phyloP scores from a whole-genome alignment of 345 rosid genomes.

The Camelina neglecta region DNA sequence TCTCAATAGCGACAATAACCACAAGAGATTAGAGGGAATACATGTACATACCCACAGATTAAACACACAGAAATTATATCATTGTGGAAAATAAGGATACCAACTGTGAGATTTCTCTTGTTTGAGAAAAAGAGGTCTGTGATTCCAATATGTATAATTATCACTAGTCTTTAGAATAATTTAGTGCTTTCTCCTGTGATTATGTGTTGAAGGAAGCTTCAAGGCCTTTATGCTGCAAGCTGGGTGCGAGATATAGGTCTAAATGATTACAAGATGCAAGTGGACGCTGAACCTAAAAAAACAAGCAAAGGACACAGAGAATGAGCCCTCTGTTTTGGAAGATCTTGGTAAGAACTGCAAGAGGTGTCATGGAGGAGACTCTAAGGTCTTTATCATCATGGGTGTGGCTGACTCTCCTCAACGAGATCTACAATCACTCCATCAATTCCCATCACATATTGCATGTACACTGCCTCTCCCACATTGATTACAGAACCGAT shows the following conservation, averaged over 20 bases:
- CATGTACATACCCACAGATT: too few relatives aligned
- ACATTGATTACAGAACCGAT: slow-evolving; percentile 49
- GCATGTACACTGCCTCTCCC: slow-evolving; percentile 92
- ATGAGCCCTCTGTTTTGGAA: slow-evolving; percentile 74
- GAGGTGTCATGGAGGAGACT: too few relatives aligned
- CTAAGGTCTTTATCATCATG: slow-evolving; percentile 47
- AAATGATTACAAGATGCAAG: slow-evolving; percentile 65
- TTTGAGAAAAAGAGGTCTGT: too few relatives aligned
- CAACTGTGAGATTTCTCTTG: too few relatives aligned
- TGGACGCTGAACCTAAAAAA: too few relatives aligned
- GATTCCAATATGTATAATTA: too few relatives aligned
- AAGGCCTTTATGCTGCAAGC: slow-evolving; percentile 88
- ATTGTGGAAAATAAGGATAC: too few relatives aligned
- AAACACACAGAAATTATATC: too few relatives aligned
- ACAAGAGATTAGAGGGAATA: too few relatives aligned
- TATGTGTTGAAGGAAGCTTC: slow-evolving; percentile 90
- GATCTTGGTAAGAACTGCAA: slow-evolving; percentile 69
- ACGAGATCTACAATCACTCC: slow-evolving; percentile 68
- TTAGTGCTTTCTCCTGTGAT: slow-evolving; percentile 1
- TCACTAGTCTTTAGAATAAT: too few relatives aligned
- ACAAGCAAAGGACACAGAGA: slow-evolving; percentile 42
- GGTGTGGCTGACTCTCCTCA: slow-evolving; percentile 67
- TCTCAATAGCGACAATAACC: too few relatives aligned
- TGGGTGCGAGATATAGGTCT: slow-evolving; percentile 95
- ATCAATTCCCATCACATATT: slow-evolving; percentile 86